Base-by-base conservation (phyloP, 2,329 filamentous ascomycete species). In the Metarhizium sp. region DNA sequence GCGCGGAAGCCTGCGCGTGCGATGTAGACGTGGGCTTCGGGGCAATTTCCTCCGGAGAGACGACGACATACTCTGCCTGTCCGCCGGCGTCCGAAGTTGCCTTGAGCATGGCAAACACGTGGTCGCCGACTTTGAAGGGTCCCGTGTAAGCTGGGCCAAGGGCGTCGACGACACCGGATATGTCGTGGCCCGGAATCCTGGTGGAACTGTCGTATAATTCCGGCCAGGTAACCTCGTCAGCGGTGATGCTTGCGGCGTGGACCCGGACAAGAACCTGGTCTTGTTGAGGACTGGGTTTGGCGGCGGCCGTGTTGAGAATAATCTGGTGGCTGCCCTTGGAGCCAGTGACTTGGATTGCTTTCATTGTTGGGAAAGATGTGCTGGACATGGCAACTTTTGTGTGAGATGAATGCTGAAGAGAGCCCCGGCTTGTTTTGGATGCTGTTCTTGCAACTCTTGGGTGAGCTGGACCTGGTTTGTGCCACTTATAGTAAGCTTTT, bases 161-260 rank as follows among this genome's bases (percentile, higher is more conserved):
- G 0, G 58, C 59, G 2, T 53, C 57, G n/a, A 72, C 55, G 5
- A 59, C 56, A 20, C 70, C 70, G 2, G 70, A 71, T 18, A 72
- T 56, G 30, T 72, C 70, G 47, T 70, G 69, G 0, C 70, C 70
- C 0, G 70, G 70, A 13, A 72, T 65, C 3, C 64, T 61, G 2
- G 55, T 47, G 1, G 64, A 54, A 0, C 61, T 63, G 2, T 59
- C 46, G 56, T 70, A 71, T 0, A 70, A 50, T 4, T 70, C 70
- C 1, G 59, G 61, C 70, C 70, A 72, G 1, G 60, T 55, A 2
- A 69, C 50, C 36, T 72, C 70, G 51, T 70, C 67, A 25, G 63
- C 67, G 0, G 69, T 72, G 49, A 72, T 55, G 2, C 67, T 69
- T 0, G 69, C 68, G 1, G 70, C 64, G 13, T 67, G 52, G 0